Percentiles rank a stretch among this genome's conserved stretches.
Conservation (phyloP, 1,284 basidiomycete genomes). For the Marasmius fiardii region DNA sequence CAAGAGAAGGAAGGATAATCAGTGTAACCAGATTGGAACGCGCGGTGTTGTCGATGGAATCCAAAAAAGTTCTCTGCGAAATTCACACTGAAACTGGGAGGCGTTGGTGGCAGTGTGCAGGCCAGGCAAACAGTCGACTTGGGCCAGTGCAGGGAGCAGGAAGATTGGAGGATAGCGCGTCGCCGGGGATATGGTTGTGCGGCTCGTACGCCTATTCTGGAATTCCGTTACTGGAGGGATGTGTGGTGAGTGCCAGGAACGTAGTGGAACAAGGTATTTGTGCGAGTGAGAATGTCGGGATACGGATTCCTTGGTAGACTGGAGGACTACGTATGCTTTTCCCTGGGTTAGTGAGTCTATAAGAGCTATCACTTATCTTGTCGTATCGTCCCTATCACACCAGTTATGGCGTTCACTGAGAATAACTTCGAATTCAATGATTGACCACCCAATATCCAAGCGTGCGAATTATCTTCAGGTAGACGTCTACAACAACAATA, state of each 20-base stretch:
- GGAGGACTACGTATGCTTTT: neutral
- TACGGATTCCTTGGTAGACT: constrained; percentile 27
- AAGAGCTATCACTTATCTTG: too few species aligned
- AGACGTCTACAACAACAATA: too few species aligned
- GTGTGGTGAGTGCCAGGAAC: constrained; percentile 56
- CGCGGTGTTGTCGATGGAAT: constrained; percentile 48
- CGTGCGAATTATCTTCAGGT: too few species aligned
- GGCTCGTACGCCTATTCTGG: constrained; percentile 56
- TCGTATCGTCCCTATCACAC: too few species aligned
- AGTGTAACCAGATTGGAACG: constrained; percentile 60
- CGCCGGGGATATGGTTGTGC: constrained; percentile 54
- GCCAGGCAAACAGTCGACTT: constrained; percentile 30
- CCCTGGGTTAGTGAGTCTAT: too few species aligned
- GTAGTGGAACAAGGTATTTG: constrained; percentile 49
- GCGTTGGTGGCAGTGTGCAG: constrained; percentile 37
- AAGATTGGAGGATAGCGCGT: constrained; percentile 21
- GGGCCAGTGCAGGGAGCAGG: constrained; percentile 53
- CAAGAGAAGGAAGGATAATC: constrained; percentile 44
- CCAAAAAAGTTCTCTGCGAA: constrained; percentile 45
- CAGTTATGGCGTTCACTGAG: too few species aligned
- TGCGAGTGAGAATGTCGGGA: constrained; percentile 29
- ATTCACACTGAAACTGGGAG: constrained; percentile 35
- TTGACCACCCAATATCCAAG: too few species aligned
- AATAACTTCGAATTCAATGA: too few species aligned
- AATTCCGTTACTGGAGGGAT: constrained; percentile 64